A percentile compares a stretch with the other conserved stretches of the same genome.
These are phyloP conservation scores for Tuber magnatum DNA, from an alignment of 495 filamentous ascomycete species.

Conservation along the genomic window DNA sequence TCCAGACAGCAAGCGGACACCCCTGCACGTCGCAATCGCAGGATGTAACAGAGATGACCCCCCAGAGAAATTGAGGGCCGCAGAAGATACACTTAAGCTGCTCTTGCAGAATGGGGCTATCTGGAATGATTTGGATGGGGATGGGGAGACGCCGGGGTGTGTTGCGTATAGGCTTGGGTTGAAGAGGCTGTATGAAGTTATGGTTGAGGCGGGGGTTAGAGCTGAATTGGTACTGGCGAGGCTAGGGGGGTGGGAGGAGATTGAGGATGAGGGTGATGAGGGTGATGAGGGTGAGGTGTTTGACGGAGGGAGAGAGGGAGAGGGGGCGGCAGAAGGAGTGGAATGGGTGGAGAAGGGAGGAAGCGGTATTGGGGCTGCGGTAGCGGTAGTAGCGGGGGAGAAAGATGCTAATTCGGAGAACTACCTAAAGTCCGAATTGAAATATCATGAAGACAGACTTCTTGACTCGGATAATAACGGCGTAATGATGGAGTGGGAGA, in stretches of 20 bases:
- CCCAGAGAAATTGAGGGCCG: conserved; percentile 44
- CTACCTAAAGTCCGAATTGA: conserved; percentile 72
- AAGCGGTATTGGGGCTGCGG: conserved; percentile 8
- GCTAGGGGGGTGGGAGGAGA: conserved; percentile 67
- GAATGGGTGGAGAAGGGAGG: conserved; percentile 20
- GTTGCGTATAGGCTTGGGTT: conserved; percentile 65
- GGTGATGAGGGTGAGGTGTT: conserved; percentile 46
- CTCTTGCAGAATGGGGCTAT: conserved; percentile 83
- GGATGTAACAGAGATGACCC: conserved; percentile 55
- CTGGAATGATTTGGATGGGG: conserved; percentile 87
- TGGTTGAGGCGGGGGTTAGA: conserved; percentile 85
- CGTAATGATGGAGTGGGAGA: conserved; percentile 98
- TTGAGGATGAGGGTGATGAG: conserved; percentile 56
- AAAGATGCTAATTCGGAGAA: conserved; percentile 30
- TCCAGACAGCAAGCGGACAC: conserved; percentile 73
- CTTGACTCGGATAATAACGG: conserved; percentile 76
- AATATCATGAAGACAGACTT: conserved; percentile 60
- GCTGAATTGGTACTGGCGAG: conserved; percentile 77
- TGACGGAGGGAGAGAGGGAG: conserved; percentile 30
- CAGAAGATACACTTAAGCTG: conserved; percentile 60
- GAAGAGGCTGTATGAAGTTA: conserved; percentile 67
- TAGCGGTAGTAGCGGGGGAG: conserved; percentile 9
- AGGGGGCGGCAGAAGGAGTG: conserved; percentile 35
- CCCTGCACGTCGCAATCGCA: conserved; percentile 84
- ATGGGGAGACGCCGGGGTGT: conserved; percentile 87